These are phyloP conservation scores for Botrytis hyacinthi DNA, from an alignment of 2,329 filamentous ascomycete species.

Conservation along the genomic window DNA sequence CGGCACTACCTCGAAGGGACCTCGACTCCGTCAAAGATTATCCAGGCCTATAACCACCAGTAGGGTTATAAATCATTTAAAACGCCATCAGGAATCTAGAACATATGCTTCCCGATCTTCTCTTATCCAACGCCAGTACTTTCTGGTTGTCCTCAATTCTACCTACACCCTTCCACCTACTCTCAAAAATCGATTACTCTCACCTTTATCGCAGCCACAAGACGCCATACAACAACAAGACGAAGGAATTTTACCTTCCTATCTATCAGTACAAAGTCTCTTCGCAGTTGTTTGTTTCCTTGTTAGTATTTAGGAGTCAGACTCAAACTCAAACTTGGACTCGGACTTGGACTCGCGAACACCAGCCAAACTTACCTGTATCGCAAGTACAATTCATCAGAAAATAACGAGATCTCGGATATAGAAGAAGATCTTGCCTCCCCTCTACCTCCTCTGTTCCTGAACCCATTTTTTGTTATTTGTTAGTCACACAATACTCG, in stretches of 20 bases:
- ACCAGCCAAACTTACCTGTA: background rate
- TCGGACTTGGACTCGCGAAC: background rate
- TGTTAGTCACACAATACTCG: slow-evolving; percentile 3
- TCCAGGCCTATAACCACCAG: background rate
- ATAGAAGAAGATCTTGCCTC: background rate
- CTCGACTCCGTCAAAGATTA: background rate
- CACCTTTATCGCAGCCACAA: background rate
- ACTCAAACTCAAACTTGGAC: background rate
- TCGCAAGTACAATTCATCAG: background rate
- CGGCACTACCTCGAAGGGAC: background rate
- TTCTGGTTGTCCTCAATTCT: slow-evolving; percentile 14
- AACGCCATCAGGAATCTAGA: background rate
- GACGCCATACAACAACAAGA: background rate
- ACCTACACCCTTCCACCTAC: background rate
- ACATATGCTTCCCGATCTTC: slow-evolving; percentile 14
- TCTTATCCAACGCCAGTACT: slow-evolving; percentile 5
- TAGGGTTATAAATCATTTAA: background rate
- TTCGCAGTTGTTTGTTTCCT: background rate
- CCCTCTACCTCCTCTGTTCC: background rate
- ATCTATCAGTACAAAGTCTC: background rate
- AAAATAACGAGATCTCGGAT: background rate
- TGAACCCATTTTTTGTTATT: background rate
- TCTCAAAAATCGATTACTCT: background rate
- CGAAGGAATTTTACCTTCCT: background rate
- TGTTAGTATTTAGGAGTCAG: background rate